phyloP scores from a whole-genome alignment of 768 basidiomycete species.

The Lyophyllum decastes region DNA sequence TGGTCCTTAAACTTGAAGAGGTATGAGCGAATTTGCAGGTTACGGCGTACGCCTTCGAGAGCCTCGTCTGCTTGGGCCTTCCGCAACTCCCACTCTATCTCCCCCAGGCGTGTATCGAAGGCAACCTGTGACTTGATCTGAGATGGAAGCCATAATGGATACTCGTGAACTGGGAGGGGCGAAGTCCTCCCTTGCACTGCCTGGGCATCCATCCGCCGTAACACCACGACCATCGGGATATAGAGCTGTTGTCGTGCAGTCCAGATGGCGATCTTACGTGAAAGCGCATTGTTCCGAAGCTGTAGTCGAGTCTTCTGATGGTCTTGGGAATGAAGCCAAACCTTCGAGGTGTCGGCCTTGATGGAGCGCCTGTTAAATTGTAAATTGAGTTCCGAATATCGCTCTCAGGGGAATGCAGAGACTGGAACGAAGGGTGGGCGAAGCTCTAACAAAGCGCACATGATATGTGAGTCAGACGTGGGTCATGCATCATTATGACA shows the following conservation, averaged over 20 bases:
- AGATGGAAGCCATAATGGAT: constrained; percentile 24
- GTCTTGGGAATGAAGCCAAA: constrained; percentile 7
- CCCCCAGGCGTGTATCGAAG: background rate
- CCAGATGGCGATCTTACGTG: constrained; percentile 10
- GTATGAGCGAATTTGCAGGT: constrained; percentile 22
- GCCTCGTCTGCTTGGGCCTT: constrained; percentile 26
- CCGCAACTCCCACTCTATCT: constrained; percentile 23
- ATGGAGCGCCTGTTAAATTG: constrained; percentile 1
- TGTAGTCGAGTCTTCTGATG: constrained; percentile 7
- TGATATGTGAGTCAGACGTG: too few species aligned
- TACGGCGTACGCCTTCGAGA: constrained; percentile 18
- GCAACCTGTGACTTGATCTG: constrained; percentile 3
- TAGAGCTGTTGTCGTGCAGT: constrained; percentile 14
- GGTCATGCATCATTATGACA: too few species aligned
- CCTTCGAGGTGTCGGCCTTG: background rate
- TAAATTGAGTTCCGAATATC: too few species aligned
- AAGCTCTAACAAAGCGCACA: too few species aligned
- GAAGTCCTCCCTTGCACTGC: background rate
- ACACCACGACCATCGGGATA: constrained; percentile 6
- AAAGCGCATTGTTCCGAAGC: constrained; percentile 9
- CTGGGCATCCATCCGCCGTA: background rate
- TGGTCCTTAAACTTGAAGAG: constrained; percentile 22
- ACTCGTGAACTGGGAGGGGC: background rate
- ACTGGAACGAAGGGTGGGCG: too few species aligned
- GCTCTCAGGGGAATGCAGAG: too few species aligned